Evolutionary conservation across 306 rosid species (phyloP).

Genomic region (Cucumis hystrix): DNA sequence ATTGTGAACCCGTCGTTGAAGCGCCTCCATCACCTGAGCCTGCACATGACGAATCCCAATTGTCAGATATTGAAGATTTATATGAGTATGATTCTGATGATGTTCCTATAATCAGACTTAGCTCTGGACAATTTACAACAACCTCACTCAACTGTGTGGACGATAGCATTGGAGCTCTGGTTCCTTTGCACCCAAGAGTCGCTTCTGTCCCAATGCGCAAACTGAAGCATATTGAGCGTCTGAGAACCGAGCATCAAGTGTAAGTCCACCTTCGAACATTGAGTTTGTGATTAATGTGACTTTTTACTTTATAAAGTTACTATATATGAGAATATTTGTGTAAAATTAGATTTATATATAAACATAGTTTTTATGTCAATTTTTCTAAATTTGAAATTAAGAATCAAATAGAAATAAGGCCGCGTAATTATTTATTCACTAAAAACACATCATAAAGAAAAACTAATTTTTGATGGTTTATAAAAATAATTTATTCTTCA

Average conservation of each 20-base stretch:
- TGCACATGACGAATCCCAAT: neutral
- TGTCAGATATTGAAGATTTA: slow-evolving; percentile 23
- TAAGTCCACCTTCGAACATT: neutral
- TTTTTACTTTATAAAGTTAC: neutral
- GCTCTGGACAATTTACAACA: neutral
- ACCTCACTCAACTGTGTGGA: neutral
- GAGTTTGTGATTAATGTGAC: neutral
- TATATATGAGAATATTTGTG: neutral
- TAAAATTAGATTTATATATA: neutral
- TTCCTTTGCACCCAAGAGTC: neutral
- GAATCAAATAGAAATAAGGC: no score
- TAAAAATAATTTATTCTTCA: neutral
- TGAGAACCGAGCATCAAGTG: neutral
- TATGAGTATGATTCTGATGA: neutral
- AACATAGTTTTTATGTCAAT: neutral
- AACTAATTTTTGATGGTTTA: neutral
- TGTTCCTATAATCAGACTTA: slow-evolving; percentile 9
- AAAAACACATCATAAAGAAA: neutral
- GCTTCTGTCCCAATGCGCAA: neutral
- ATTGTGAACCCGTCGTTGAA: slow-evolving; percentile 43
- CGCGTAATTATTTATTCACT: neutral
- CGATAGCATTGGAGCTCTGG: neutral
- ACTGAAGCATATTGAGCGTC: neutral
- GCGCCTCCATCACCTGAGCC: slow-evolving; percentile 17
- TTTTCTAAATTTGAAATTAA: neutral